Conservation (phyloP, 495 filamentous ascomycete species). For the Aspergillus indologenus region DNA sequence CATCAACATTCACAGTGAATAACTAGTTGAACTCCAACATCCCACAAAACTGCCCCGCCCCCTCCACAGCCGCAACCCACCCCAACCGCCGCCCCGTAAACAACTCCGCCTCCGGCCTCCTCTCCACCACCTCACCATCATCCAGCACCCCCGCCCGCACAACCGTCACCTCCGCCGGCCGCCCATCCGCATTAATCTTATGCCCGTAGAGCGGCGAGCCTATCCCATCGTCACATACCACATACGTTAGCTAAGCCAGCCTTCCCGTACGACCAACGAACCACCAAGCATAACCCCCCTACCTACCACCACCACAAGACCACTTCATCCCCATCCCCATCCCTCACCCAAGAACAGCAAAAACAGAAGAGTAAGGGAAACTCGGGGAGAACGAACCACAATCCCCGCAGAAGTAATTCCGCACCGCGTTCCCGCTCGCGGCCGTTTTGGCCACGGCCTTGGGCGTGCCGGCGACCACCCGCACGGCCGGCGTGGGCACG, state of each 20-base stretch:
- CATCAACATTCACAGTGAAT: no score
- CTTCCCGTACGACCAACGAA: constrained; percentile 9
- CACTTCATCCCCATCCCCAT: neutral
- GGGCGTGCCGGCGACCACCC: constrained; percentile 21
- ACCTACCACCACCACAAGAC: neutral
- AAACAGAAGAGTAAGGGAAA: neutral
- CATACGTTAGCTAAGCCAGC: no score
- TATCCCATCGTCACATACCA: no score
- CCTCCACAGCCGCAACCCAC: constrained; percentile 30
- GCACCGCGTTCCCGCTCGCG: constrained; percentile 35
- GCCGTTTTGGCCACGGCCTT: constrained; percentile 31
- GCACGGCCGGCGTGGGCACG: constrained; percentile 24
- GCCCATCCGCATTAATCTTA: constrained; percentile 19
- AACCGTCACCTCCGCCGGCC: constrained; percentile 19
- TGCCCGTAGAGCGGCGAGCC: constrained; percentile 36
- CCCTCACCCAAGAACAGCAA: neutral
- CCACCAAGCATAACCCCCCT: neutral
- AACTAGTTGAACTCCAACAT: constrained; percentile 20
- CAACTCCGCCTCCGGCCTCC: constrained; percentile 29
- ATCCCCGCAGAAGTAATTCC: constrained; percentile 38
- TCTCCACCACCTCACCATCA: constrained; percentile 22
- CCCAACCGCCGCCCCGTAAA: constrained; percentile 24
- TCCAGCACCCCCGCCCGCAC: constrained; percentile 40
- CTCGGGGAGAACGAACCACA: constrained; percentile 36
- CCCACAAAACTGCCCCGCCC: constrained; percentile 28